Evolutionary conservation across 768 basidiomycete species (phyloP).

Genomic region (Leccinum broughii): DNA sequence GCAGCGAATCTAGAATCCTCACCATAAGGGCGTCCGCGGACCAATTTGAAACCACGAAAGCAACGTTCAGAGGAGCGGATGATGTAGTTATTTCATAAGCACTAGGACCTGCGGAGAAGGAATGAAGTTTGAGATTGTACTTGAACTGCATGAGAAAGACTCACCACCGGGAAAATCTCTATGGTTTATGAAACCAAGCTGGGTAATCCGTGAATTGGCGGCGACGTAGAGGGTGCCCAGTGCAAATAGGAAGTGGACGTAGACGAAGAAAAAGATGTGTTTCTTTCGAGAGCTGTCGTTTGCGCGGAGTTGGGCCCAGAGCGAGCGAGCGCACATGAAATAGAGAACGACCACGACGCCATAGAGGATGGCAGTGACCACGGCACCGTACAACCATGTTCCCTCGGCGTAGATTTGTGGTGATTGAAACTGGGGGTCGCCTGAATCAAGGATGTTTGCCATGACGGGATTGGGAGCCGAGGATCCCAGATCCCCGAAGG

Average conservation of each 20-base stretch:
- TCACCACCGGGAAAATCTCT: slow-evolving; percentile 35
- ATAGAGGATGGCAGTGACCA: slow-evolving; percentile 30
- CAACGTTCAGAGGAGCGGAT: slow-evolving; percentile 28
- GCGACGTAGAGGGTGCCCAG: slow-evolving; percentile 31
- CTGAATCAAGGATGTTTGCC: slow-evolving; percentile 7
- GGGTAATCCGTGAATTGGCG: slow-evolving; percentile 26
- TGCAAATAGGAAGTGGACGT: slow-evolving; percentile 31
- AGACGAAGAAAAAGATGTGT: slow-evolving; percentile 31
- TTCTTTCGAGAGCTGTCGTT: slow-evolving; percentile 10
- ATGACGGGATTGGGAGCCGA: slow-evolving; percentile 12
- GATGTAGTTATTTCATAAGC: slow-evolving; percentile 26
- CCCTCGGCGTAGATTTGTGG: slow-evolving; percentile 25
- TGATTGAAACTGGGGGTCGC: slow-evolving; percentile 11
- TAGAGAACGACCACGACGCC: slow-evolving; percentile 29
- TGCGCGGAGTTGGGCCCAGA: slow-evolving; percentile 26
- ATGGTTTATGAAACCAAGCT: slow-evolving; percentile 32
- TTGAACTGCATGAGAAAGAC: not conserved
- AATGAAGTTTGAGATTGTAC: too few relatives aligned
- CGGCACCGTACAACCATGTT: slow-evolving; percentile 33
- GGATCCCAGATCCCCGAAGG: not conserved
- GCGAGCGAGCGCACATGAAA: slow-evolving; percentile 28
- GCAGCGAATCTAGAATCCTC: not conserved
- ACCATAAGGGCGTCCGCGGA: slow-evolving; percentile 34
- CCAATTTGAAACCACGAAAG: slow-evolving; percentile 35
- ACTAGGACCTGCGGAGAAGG: slow-evolving; percentile 21